phyloP scores from a whole-genome alignment of 805 yeast genomes.

The Kazachstania martiniae region DNA sequence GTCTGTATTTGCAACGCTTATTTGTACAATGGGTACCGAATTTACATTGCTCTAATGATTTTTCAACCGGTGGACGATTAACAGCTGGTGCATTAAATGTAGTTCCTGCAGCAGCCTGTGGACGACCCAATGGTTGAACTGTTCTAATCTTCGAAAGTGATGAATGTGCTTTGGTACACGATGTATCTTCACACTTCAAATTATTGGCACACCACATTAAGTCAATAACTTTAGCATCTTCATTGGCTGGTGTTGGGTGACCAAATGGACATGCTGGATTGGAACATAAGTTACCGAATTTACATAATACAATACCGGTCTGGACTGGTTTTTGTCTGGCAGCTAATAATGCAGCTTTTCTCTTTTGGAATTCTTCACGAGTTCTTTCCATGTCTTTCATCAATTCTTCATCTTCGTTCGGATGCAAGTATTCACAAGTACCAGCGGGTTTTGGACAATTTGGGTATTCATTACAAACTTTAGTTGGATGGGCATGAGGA shows the following conservation, averaged over 20 bases:
- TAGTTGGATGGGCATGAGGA: constrained; percentile 70
- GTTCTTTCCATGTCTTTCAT: constrained; percentile 58
- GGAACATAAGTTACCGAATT: constrained; percentile 64
- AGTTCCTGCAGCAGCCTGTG: constrained; percentile 12
- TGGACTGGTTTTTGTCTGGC: constrained; percentile 29
- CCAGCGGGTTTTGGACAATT: constrained; percentile 72
- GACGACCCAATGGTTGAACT: constrained; percentile 24
- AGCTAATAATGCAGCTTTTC: constrained; percentile 29
- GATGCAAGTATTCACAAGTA: constrained; percentile 74
- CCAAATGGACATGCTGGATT: constrained; percentile 79
- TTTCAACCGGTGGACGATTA: constrained; percentile 30
- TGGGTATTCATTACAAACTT: constrained; percentile 62
- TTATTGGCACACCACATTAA: constrained; percentile 72
- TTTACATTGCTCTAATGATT: constrained; percentile 70
- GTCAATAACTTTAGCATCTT: constrained; percentile 54
- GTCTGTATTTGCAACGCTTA: constrained; percentile 71
- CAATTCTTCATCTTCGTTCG: constrained; percentile 70
- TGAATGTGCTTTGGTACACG: constrained; percentile 72
- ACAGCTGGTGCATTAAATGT: constrained; percentile 5
- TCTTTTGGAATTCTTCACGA: constrained; percentile 40
- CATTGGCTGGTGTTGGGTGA: constrained; percentile 83
- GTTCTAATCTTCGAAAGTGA: constrained; percentile 47
- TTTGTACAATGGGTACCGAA: constrained; percentile 70
- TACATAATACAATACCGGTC: constrained; percentile 54
- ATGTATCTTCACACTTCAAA: constrained; percentile 47